Evolutionary conservation across 495 filamentous ascomycete species (phyloP), one percentile per base, ranked within the genome.

Genomic region (Achaetomiella virescens): DNA sequence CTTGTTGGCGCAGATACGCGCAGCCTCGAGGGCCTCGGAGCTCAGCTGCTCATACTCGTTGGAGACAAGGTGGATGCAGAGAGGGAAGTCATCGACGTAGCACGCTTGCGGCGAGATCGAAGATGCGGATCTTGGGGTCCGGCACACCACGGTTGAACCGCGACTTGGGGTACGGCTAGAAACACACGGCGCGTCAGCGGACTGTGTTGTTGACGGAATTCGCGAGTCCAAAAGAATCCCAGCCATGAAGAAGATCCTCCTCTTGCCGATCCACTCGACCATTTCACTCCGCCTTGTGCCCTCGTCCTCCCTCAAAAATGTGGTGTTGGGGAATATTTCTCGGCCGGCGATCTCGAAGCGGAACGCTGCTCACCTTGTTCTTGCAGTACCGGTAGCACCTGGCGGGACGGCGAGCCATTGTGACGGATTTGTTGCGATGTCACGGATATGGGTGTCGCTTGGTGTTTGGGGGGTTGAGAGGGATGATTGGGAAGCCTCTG

Each of bases 351-450:
- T 35, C 42, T 57, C 47, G 55, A 51, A 24, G 20, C 60, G 37
- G 20, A 57, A 63, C 55, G 56, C 20, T 37, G 81, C 86, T 77
- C 74, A 93, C 89, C 92, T 96, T 96, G 87, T 97, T 97, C 90
- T 97, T 97, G 90, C 93, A 98, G 86, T 98, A 98, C 76, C 93
- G 91, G 85, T 98, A 98, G 80, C 93, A 98, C 80, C 95, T 84
- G 65, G 93, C 93, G 67, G 93, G 93, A 82, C 93, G 89, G 74
- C 93, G 88, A 71, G 93, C 93, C 93, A 98, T 98, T 78, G 84
- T 88, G 84, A 85, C 76, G 78, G 79, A 67, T 73, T 84, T 52
- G 72, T 73, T 70, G 73, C 73, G 74, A 72, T 70, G 66, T 75
- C 67, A 79, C 61, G 65, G 66, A 37, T 60, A 48, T 65, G 60